These are phyloP conservation scores for Maudiozyma pseudohumilis DNA, from an alignment of 805 yeast genomes.

Conservation along the genomic window DNA sequence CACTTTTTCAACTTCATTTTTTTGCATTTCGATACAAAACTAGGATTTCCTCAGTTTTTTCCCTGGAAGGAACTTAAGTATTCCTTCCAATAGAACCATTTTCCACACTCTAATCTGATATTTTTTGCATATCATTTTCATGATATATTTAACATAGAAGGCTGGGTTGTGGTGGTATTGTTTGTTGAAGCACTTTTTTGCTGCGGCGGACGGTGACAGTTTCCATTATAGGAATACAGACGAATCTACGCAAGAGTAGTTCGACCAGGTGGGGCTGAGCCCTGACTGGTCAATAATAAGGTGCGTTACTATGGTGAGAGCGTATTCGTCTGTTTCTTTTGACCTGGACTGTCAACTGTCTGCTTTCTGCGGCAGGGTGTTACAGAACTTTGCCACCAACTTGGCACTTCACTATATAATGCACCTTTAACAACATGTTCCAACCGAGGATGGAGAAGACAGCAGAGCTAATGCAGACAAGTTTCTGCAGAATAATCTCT, in stretches of 20 bases:
- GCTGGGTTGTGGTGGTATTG: constrained; percentile 1
- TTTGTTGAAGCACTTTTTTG: constrained; percentile 4
- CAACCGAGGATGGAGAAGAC: too few species aligned
- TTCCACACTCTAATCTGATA: background rate
- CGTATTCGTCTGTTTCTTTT: constrained; percentile 1
- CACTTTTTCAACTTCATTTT: background rate
- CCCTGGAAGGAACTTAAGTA: background rate
- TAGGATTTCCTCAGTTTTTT: constrained; percentile 9
- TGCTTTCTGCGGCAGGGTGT: background rate
- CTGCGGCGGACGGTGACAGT: background rate
- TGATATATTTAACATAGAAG: background rate
- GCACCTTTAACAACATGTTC: constrained; percentile 3
- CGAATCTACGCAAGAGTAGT: constrained; percentile 2
- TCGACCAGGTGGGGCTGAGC: background rate
- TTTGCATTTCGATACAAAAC: background rate
- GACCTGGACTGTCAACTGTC: background rate
- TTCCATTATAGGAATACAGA: constrained; percentile 1
- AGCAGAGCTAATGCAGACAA: too few species aligned
- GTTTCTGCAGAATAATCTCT: too few species aligned
- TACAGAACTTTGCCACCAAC: constrained; percentile 1
- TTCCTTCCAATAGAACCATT: background rate
- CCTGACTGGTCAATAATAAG: background rate
- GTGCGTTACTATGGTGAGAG: constrained; percentile 3
- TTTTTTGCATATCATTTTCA: background rate
- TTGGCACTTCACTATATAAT: background rate